Conservation (phyloP, 306 rosid genomes). For the Cercis canadensis region DNA sequence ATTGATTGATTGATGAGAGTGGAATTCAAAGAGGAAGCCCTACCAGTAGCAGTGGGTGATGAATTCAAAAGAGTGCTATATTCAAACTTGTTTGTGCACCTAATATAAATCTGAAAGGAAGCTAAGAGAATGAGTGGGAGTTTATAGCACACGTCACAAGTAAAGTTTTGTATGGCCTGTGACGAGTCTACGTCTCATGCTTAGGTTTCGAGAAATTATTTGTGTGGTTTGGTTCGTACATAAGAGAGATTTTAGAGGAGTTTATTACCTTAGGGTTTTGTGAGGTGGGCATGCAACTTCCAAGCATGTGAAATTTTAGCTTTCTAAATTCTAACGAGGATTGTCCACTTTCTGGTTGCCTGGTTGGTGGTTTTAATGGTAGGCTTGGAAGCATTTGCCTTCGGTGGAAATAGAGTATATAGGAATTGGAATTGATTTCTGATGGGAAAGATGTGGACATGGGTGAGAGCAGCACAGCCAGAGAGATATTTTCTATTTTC, state of each 20-base stretch:
- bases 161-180: conserved; percentile 55
- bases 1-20: too few relatives aligned
- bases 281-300: conserved; percentile 39
- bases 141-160: conserved; percentile 53
- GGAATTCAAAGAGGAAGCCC: too few relatives aligned
- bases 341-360: too few relatives aligned
- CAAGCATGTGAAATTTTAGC: conserved; percentile 5
- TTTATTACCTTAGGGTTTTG: conserved; percentile 38
- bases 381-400: too few relatives aligned
- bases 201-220: conserved; percentile 31
- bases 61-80: too few relatives aligned
- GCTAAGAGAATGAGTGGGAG: conserved; percentile 40
- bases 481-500: conserved; percentile 9
- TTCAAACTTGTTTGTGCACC: neutral
- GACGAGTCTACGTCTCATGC: conserved; percentile 51
- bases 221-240: conserved; percentile 52
- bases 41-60: too few relatives aligned
- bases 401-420: too few relatives aligned
- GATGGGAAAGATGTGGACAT: conserved; percentile 5
- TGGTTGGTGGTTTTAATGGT: too few relatives aligned
- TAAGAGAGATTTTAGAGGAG: neutral
- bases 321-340: neutral
- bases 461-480: conserved; percentile 18
- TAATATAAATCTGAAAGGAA: neutral
- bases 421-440: neutral